Conservation (phyloP, 306 rosid species). For the Vigna hirtella region DNA sequence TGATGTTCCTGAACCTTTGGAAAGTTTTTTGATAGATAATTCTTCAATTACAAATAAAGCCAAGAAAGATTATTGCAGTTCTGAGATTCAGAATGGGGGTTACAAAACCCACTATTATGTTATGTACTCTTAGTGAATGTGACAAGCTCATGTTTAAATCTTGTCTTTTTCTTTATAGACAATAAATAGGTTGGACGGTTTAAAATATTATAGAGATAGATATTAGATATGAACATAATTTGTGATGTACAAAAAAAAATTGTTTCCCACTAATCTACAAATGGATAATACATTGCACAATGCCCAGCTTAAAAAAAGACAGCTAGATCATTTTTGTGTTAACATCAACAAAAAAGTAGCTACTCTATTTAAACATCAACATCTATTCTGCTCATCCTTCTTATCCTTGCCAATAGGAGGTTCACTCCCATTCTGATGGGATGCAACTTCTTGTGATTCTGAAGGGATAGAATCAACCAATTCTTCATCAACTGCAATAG, state of each 20-base stretch:
- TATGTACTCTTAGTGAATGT: neutral
- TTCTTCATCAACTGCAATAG: slow-evolving; percentile 70
- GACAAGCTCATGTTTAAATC: neutral
- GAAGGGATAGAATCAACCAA: slow-evolving; percentile 39
- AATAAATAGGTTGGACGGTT: neutral
- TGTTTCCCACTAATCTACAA: slow-evolving; percentile 1
- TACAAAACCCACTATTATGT: neutral
- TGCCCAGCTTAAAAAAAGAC: slow-evolving; percentile 70
- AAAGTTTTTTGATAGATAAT: neutral
- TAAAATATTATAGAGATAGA: neutral
- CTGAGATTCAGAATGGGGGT: neutral
- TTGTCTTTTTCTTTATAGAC: neutral
- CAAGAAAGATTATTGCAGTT: too few species aligned
- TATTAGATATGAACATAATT: neutral
- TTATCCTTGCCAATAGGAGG: slow-evolving; percentile 53
- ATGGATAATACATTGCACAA: slow-evolving; percentile 41
- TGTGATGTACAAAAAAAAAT: neutral
- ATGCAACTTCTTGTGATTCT: slow-evolving; percentile 62
- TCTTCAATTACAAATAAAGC: neutral
- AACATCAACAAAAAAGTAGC: slow-evolving; percentile 22
- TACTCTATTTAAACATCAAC: slow-evolving; percentile 11
- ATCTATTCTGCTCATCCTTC: slow-evolving; percentile 49
- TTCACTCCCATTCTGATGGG: slow-evolving; percentile 49
- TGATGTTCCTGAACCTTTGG: too few species aligned
- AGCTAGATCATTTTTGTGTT: slow-evolving; percentile 55